Percentiles rank a stretch among this genome's conserved stretches.
Evolutionary conservation across 1,139 yeast species (phyloP).

Genomic region (Saccharomyces hybrid): DNA sequence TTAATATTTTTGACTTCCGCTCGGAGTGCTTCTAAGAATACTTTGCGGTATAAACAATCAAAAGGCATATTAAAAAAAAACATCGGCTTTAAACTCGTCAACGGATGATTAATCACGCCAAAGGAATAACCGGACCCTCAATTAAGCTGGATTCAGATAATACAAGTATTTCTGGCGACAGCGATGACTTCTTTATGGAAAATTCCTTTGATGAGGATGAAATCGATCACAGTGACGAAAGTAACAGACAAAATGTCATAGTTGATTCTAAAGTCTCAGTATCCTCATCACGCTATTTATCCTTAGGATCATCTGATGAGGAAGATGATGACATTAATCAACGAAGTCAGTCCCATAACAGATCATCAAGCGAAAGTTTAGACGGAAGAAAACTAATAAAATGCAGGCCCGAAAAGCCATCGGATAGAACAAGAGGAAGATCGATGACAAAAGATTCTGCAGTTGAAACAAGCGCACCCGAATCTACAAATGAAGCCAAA

Average conservation of each 20-base stretch:
- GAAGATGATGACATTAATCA: background rate
- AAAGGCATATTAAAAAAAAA: background rate
- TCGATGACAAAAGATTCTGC: background rate
- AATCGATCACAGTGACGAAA: background rate
- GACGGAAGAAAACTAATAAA: background rate
- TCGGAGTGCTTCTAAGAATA: too few species aligned
- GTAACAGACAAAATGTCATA: background rate
- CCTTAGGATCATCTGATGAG: background rate
- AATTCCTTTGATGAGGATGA: conserved; percentile 9
- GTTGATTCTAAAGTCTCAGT: background rate
- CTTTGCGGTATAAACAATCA: background rate
- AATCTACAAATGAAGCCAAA: background rate
- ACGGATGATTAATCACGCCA: background rate
- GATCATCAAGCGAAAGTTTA: background rate
- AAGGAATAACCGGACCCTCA: background rate
- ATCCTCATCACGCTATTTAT: background rate
- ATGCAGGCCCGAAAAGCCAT: background rate
- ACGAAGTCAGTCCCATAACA: background rate
- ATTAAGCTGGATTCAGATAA: background rate
- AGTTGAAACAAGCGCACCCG: background rate
- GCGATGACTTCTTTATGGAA: conserved; percentile 4
- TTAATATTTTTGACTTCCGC: too few species aligned
- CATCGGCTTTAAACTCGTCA: background rate
- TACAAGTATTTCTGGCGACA: background rate
- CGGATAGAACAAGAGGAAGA: background rate